Evolutionary conservation across 2,329 filamentous ascomycete species (phyloP), one percentile per base, ranked within the genome.

Genomic region (Intubia oerlemansii): DNA sequence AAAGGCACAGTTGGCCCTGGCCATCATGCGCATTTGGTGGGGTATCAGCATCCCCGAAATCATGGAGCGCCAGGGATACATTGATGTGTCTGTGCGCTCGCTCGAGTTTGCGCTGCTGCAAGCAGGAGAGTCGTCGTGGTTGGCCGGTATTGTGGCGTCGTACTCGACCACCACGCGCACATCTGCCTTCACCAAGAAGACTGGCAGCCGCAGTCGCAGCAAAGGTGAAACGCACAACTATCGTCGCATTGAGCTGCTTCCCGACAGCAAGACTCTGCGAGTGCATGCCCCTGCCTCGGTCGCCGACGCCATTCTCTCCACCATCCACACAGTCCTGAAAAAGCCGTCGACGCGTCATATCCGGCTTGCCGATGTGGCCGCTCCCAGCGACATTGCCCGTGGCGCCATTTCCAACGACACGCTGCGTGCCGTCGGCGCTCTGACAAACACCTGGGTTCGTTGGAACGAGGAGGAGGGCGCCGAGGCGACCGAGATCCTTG

Each of bases 11-110:
- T 39, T 56, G 9, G 54, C 47, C 1, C 35, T 56, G 11, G 45
- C 44, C 31, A 44, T 69, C 30, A 47, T 68, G 47, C 49, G 50
- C 10, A 43, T 52, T 15, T 54, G 51, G 33, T 69, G 64, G 64
- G 50, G 48, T 4, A 36, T 68, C n/a, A 48, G 54, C 7, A 51
- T 57, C 3, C 46, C 51, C 30, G 57, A 64, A 35, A 41, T 59
- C 11, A 39, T 53, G 10, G 48, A 53, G 13, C 47, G 46, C 5
- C 40, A 53, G 4, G 63, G 62, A 5, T 44, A 46, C 18, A 40
- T 51, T 2, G 44, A 43, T 3, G 33, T 66, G 6, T 46, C 39
- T 34, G 36, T 66, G 13, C 40, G 43, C 10, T 47, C 48, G 10
- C 30, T 44, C 2, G 49, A 56, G 29, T 61, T 62, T 34, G 36